phyloP scores from a whole-genome alignment of 257 asterid genomes.

The Scutellaria baicalensis region DNA sequence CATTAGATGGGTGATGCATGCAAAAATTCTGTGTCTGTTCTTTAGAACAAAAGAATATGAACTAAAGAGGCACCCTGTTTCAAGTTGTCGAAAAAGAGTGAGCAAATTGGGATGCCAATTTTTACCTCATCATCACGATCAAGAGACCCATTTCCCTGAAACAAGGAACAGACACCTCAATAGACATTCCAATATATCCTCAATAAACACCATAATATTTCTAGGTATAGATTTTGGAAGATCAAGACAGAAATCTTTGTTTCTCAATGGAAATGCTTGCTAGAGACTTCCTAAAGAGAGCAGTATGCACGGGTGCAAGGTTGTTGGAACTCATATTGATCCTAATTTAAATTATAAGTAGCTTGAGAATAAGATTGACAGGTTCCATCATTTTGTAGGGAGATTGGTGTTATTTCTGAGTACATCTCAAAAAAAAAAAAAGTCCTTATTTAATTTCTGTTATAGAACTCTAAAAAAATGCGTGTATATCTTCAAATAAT shows the following conservation, averaged over 20 bases:
- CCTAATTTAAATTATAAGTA: too few species aligned
- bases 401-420: not conserved
- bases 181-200: not conserved
- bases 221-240: too few species aligned
- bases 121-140: constrained; percentile 93
- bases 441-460: not conserved
- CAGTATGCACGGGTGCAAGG: too few species aligned
- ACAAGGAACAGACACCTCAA: constrained; percentile 19
- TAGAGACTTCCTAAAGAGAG: too few species aligned
- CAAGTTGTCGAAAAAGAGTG: not conserved
- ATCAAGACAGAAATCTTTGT: too few species aligned
- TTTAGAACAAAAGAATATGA: constrained; percentile 1
- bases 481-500: not conserved
- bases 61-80: not conserved
- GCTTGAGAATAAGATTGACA: not conserved
- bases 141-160: constrained; percentile 74
- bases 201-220: too few species aligned
- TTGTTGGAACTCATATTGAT: too few species aligned
- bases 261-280: too few species aligned
- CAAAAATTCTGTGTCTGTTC: not conserved
- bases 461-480: not conserved
- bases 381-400: not conserved
- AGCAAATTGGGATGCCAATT: not conserved
- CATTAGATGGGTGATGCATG: constrained; percentile 5
- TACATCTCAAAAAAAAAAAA: not conserved